Percentiles rank a stretch among this genome's conserved stretches.
phyloP scores from a whole-genome alignment of 2,329 filamentous ascomycete genomes.

The Aspergillus oerlinghausenensis region DNA sequence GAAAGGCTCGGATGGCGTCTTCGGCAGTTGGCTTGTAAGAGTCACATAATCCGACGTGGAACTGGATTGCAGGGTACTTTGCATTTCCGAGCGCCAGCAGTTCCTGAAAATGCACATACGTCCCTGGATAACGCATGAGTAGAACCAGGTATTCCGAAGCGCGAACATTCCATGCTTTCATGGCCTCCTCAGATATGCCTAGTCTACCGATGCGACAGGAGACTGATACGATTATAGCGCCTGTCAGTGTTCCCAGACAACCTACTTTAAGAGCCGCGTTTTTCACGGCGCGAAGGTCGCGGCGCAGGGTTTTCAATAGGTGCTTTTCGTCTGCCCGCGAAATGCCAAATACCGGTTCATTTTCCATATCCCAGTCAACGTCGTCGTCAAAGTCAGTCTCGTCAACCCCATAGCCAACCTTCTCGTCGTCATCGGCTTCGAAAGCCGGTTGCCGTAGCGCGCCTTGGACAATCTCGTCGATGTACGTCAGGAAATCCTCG shows the following conservation, averaged over 20 bases:
- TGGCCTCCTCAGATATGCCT: conserved; percentile 66
- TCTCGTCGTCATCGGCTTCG: neutral
- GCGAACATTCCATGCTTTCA: conserved; percentile 71
- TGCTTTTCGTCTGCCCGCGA: neutral
- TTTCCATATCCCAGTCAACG: conserved; percentile 24
- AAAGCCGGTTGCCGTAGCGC: conserved; percentile 5
- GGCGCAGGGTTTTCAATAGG: conserved; percentile 42
- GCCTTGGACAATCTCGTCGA: conserved; percentile 37
- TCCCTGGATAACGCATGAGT: conserved; percentile 60
- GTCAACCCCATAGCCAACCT: neutral
- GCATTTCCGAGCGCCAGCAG: conserved; percentile 42
- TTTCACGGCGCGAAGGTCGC: conserved; percentile 60
- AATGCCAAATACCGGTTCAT: neutral
- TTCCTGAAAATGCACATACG: conserved; percentile 58
- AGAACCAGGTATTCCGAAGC: conserved; percentile 67
- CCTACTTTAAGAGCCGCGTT: conserved; percentile 67
- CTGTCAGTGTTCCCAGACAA: conserved; percentile 51
- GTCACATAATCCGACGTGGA: conserved; percentile 67
- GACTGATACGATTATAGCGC: conserved; percentile 56
- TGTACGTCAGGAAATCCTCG: conserved; percentile 45
- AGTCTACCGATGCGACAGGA: conserved; percentile 68
- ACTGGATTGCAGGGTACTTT: conserved; percentile 43
- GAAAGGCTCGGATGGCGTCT: conserved; percentile 53
- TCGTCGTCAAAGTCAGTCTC: conserved; percentile 22
- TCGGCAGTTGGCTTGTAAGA: conserved; percentile 64